Evolutionary conservation across 768 basidiomycete species (phyloP), one percentile per base, ranked within the genome.

Genomic region (Imleria badia): DNA sequence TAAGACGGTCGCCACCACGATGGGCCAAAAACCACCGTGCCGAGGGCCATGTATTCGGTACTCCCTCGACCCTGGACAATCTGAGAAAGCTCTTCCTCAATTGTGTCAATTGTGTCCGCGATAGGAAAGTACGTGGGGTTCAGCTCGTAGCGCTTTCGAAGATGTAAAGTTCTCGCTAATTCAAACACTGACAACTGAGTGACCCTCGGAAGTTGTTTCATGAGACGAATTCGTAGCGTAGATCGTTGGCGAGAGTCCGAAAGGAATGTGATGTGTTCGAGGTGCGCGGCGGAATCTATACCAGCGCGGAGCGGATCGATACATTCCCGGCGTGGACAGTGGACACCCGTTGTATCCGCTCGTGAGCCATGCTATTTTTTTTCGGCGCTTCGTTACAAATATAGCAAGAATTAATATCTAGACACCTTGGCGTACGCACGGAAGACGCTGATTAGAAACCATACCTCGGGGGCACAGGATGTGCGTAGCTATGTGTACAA

Each of bases 11-110:
- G 36, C 23, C n/a, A 36, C 23, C 6, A n/a, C n/a, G n/a, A n/a
- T n/a, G n/a, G n/a, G n/a, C 11, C 23, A 34, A 60, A 52, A 48
- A 15, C 48, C 30, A 35, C 48, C 39, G 23, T 50, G 8, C 42
- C 50, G 43, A 52, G 43, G 34, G 12, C 10, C 36, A 23, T 43
- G 33, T 2, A n/a, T 8, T 30, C 33, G 44, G 53, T 12, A 22
- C 31, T 30, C 53, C 22, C 14, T 50, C 19, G 35, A 14, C n/a
- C 51, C 35, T 38, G 49, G 39, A 22, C 13, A 33, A 51, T 41
- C 23, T 33, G 19, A 30, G 38, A 9, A 46, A 29, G 14, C 38
- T 23, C 31, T 35, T 7, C 14, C 15, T 15, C 45, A 15, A 19
- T 33, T 29, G 40, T 29, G 10, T 42, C 19, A 26, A n/a, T 22